phyloP scores from a whole-genome alignment of 495 filamentous ascomycete species.

The Hyaloscypha finlandica region DNA sequence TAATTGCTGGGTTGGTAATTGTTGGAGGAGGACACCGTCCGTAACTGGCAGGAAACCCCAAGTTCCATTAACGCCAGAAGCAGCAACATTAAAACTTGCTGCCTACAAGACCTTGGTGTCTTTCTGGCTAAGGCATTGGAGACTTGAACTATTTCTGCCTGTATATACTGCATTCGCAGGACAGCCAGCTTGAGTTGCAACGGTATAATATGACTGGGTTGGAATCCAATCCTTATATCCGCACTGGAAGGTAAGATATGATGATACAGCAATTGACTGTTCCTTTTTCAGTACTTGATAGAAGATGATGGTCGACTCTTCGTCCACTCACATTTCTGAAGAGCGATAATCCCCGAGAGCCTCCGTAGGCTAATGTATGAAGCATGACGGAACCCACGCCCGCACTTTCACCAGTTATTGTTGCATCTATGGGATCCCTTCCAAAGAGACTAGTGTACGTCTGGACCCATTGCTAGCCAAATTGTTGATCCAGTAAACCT shows the following conservation, averaged over 20 bases:
- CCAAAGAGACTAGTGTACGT: conserved; percentile 68
- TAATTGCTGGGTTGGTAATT: conserved; percentile 55
- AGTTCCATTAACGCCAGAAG: conserved; percentile 39
- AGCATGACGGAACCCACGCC: conserved; percentile 67
- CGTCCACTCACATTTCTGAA: conserved; percentile 23
- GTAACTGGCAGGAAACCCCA: conserved; percentile 67
- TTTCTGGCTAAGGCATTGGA: conserved; percentile 53
- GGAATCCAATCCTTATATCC: conserved; percentile 27
- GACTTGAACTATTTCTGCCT: conserved; percentile 37
- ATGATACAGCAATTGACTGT: conserved; percentile 26
- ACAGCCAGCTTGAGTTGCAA: conserved; percentile 19
- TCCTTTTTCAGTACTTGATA: conserved; percentile 23
- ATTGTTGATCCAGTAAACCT: conserved; percentile 65
- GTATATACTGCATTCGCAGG: conserved; percentile 39
- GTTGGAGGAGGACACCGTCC: conserved; percentile 57
- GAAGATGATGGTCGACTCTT: conserved; percentile 19
- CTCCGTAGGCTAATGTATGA: conserved; percentile 60
- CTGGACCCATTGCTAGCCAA: conserved; percentile 72
- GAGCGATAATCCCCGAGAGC: conserved; percentile 24
- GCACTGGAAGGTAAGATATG: conserved; percentile 45
- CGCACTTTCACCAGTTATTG: conserved; percentile 70
- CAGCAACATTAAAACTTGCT: conserved; percentile 53
- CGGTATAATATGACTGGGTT: conserved; percentile 24
- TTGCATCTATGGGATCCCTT: conserved; percentile 64
- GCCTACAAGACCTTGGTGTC: conserved; percentile 56